These are phyloP conservation scores for Trichoderma oligosporum DNA, from an alignment of 2,329 filamentous ascomycete genomes.

Conservation along the genomic window DNA sequence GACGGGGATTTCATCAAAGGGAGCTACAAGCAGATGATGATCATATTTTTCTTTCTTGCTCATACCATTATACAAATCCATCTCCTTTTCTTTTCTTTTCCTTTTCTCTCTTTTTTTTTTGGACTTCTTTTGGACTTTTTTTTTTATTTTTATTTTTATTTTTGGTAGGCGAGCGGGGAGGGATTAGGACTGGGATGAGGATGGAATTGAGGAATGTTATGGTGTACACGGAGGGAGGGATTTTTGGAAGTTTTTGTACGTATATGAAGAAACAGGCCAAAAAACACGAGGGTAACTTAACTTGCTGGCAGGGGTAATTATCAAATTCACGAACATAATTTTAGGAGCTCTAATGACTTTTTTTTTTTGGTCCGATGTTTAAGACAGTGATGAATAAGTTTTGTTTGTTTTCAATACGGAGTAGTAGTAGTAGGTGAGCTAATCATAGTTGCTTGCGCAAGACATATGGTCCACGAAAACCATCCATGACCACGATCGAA, in stretches of 20 bases:
- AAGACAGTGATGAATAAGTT: background rate
- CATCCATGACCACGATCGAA: too few relatives aligned
- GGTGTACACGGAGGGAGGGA: slow-evolving; percentile 13
- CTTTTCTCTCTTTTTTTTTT: background rate
- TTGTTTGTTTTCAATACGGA: too few relatives aligned
- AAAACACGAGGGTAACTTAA: slow-evolving; percentile 4
- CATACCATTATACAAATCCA: background rate
- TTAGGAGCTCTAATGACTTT: too few relatives aligned
- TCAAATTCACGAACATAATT: too few relatives aligned
- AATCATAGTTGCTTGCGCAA: too few relatives aligned
- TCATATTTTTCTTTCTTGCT: background rate
- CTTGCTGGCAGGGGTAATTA: background rate
- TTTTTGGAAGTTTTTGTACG: slow-evolving; percentile 1
- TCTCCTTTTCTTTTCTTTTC: background rate
- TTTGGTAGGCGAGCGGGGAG: background rate
- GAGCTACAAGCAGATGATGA: slow-evolving; percentile 7
- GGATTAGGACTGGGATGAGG: background rate
- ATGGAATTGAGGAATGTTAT: background rate
- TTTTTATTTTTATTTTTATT: background rate
- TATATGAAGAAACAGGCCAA: slow-evolving; percentile 2
- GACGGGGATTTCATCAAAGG: slow-evolving; percentile 14
- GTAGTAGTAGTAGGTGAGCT: too few relatives aligned
- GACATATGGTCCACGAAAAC: too few relatives aligned
- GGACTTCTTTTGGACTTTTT: background rate
- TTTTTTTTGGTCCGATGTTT: too few relatives aligned